Percentiles rank a stretch among this genome's conserved stretches.
Conservation (phyloP, 169 alveolate genomes). For the Eimeria brunetti region DNA sequence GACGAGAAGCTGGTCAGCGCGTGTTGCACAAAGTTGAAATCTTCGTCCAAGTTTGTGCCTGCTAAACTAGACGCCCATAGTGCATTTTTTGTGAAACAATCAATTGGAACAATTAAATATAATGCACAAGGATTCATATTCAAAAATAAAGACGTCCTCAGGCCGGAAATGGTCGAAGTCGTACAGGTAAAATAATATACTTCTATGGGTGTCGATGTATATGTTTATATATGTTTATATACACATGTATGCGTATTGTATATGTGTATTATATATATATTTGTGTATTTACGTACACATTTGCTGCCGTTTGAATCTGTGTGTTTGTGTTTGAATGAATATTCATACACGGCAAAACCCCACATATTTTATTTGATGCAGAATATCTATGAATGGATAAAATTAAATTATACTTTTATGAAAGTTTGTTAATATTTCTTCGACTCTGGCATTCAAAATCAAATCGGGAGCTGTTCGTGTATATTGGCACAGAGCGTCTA, state of each 20-base stretch:
- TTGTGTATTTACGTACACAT: too few relatives aligned
- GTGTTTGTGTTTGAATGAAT: too few relatives aligned
- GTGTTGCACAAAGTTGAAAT: constrained; percentile 90
- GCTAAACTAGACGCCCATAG: constrained; percentile 87
- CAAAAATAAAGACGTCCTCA: constrained; percentile 92
- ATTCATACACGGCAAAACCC: too few relatives aligned
- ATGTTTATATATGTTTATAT: too few relatives aligned
- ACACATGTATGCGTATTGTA: too few relatives aligned
- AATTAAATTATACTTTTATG: background rate
- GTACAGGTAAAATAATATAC: too few relatives aligned
- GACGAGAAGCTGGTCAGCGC: constrained; percentile 87
- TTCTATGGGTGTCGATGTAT: too few relatives aligned
- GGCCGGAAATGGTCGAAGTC: constrained; percentile 91
- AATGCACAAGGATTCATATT: constrained; percentile 89
- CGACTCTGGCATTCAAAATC: background rate
- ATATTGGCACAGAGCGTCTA: too few relatives aligned
- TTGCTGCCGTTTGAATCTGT: too few relatives aligned
- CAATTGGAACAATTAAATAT: constrained; percentile 93
- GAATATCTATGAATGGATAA: background rate
- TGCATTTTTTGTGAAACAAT: constrained; percentile 88
- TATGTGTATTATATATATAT: too few relatives aligned
- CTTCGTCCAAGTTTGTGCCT: constrained; percentile 88
- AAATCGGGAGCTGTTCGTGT: too few relatives aligned
- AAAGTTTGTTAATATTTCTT: background rate
- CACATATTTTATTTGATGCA: too few relatives aligned